Evolutionary conservation across 805 yeast species (phyloP).

Genomic region (Wickerhamiella azyma): DNA sequence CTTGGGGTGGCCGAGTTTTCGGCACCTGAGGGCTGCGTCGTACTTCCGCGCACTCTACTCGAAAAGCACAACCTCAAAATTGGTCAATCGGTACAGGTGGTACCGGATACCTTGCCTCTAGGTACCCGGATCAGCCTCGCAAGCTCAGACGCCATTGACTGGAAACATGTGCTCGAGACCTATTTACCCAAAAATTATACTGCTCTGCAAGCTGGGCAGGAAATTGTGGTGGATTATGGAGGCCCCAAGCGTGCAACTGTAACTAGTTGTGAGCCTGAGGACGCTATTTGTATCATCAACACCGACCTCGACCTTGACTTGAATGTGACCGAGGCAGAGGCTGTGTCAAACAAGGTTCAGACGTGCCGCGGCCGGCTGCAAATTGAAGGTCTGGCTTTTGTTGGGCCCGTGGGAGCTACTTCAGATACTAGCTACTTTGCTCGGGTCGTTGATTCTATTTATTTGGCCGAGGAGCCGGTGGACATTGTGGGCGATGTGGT

Average conservation of each 20-base stretch:
- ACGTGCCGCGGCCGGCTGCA: not conserved
- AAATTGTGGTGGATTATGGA: slow-evolving; percentile 25
- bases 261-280: slow-evolving; percentile 29
- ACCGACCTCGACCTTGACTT: slow-evolving; percentile 37
- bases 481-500: not conserved
- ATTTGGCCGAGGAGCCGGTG: not conserved
- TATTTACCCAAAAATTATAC: slow-evolving; percentile 38
- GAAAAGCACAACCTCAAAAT: slow-evolving; percentile 20
- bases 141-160: slow-evolving; percentile 30
- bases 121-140: slow-evolving; percentile 34
- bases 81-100: slow-evolving; percentile 17
- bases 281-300: slow-evolving; percentile 39
- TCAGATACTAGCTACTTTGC: slow-evolving; percentile 10
- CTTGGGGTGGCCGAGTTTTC: slow-evolving; percentile 38
- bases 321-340: slow-evolving; percentile 3
- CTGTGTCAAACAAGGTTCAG: not conserved
- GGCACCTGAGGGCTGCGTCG: slow-evolving; percentile 27
- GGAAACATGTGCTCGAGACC: slow-evolving; percentile 42
- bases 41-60: slow-evolving; percentile 29
- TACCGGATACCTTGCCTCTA: slow-evolving; percentile 30
- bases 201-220: slow-evolving; percentile 32
- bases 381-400: slow-evolving; percentile 10
- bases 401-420: slow-evolving; percentile 18
- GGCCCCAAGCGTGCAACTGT: slow-evolving; percentile 24
- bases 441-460: slow-evolving; percentile 2